These are phyloP conservation scores for Physaria fendleri DNA, from an alignment of 345 rosid species.

Conservation along the genomic window DNA sequence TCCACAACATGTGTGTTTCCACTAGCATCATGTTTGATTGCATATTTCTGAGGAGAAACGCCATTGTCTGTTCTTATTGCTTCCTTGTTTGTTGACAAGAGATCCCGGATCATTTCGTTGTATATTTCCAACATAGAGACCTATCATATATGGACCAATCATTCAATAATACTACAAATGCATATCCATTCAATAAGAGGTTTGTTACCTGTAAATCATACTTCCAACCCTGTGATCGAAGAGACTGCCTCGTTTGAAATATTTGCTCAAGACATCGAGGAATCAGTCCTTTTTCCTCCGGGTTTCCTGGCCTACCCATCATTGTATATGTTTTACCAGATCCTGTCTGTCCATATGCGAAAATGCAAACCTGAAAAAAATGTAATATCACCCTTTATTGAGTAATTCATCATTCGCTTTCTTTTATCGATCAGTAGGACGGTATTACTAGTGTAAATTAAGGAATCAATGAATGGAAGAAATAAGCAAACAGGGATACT, in stretches of 20 bases:
- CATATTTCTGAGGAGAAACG: too few relatives aligned
- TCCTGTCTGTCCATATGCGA: constrained; percentile 98
- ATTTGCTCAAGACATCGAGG: constrained; percentile 92
- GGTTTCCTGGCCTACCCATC: constrained; percentile 90
- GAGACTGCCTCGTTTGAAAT: constrained; percentile 80
- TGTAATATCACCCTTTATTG: constrained; percentile 8
- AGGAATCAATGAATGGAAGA: background rate
- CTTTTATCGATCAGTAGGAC: background rate
- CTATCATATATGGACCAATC: constrained; percentile 28
- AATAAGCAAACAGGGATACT: background rate
- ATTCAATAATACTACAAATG: background rate
- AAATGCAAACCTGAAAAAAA: constrained; percentile 74
- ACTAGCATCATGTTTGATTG: too few relatives aligned
- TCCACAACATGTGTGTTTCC: too few relatives aligned
- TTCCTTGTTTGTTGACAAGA: constrained; percentile 64
- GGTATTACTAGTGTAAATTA: background rate
- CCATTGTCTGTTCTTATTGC: constrained; percentile 44
- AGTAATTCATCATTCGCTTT: background rate
- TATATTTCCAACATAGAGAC: constrained; percentile 97
- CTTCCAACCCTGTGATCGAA: constrained; percentile 88
- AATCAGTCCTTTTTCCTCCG: constrained; percentile 70
- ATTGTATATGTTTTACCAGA: constrained; percentile 96
- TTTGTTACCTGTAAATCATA: constrained; percentile 82
- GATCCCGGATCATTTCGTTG: constrained; percentile 86
- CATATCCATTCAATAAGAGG: background rate